Evolutionary conservation across 257 asterid species (phyloP).

Genomic region (Jacaranda copaia): DNA sequence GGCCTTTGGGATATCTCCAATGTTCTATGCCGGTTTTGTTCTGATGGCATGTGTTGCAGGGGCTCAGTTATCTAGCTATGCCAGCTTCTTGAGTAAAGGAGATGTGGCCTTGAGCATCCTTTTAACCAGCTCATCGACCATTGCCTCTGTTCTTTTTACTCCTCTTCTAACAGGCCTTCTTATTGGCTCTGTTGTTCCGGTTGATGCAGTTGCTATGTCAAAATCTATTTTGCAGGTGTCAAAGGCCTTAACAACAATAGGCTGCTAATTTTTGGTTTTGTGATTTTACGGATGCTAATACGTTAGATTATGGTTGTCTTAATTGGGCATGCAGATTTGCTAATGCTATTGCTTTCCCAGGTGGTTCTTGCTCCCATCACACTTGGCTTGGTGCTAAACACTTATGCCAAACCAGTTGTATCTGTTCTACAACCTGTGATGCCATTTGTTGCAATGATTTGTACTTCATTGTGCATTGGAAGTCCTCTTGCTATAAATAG

Average conservation of each 20-base stretch:
- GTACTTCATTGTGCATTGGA: conserved; percentile 96
- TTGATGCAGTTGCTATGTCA: conserved; percentile 95
- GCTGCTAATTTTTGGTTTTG: neutral
- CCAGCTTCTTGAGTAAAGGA: conserved; percentile 94
- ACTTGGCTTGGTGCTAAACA: conserved; percentile 82
- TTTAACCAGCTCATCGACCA: conserved; percentile 89
- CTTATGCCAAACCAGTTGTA: conserved; percentile 87
- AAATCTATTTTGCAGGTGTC: conserved; percentile 93
- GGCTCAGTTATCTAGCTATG: conserved; percentile 96
- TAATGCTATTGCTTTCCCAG: conserved; percentile 42
- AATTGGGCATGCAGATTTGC: neutral
- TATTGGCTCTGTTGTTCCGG: conserved; percentile 96
- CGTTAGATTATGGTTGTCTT: no score
- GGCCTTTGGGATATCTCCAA: conserved; percentile 80
- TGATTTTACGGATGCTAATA: no score
- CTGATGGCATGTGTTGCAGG: conserved; percentile 94
- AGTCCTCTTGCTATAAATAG: conserved; percentile 96
- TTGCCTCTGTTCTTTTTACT: conserved; percentile 85
- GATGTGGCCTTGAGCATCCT: conserved; percentile 96
- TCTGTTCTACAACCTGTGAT: conserved; percentile 84
- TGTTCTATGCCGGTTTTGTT: conserved; percentile 90
- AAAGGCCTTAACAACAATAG: conserved; percentile 1
- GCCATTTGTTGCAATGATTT: conserved; percentile 95
- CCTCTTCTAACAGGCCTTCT: conserved; percentile 93
- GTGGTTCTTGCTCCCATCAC: conserved; percentile 91